A percentile compares a stretch with the other conserved stretches of the same genome.
phyloP scores from a whole-genome alignment of 148 eudicot genomes.

The Fagopyrum tataricum region DNA sequence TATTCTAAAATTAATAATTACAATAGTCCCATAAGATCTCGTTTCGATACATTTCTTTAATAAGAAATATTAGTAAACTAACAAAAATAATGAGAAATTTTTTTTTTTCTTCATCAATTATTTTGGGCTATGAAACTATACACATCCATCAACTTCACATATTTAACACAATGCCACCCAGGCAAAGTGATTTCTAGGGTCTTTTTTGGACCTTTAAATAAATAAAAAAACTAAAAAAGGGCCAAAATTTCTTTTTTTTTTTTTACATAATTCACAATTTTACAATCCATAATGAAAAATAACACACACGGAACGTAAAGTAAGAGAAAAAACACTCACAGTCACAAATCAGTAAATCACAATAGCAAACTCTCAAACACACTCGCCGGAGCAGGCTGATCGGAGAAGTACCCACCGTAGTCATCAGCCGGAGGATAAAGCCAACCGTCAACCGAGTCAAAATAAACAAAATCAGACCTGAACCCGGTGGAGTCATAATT shows the following conservation, averaged over 20 bases:
- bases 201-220: conserved; percentile 10
- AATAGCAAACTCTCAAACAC: neutral
- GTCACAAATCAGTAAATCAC: neutral
- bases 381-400: neutral
- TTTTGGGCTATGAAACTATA: neutral
- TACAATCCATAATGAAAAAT: neutral
- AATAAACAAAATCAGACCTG: conserved; percentile 37
- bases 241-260: conserved; percentile 9
- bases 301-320: neutral
- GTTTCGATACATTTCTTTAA: neutral
- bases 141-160: conserved; percentile 10
- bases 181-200: conserved; percentile 5
- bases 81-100: neutral
- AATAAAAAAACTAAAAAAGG: conserved; percentile 8
- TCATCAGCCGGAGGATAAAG: conserved; percentile 25
- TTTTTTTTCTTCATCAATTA: conserved; percentile 4
- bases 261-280: conserved; percentile 9
- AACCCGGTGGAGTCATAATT: conserved; percentile 32
- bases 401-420: conserved; percentile 6
- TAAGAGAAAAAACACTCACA: too few species aligned
- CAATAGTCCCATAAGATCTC: neutral
- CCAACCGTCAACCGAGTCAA: conserved; percentile 47
- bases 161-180: conserved; percentile 6
- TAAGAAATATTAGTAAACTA: neutral
- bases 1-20: neutral